Conservation (phyloP, 805 yeast genomes). For the Starmerella floris region DNA sequence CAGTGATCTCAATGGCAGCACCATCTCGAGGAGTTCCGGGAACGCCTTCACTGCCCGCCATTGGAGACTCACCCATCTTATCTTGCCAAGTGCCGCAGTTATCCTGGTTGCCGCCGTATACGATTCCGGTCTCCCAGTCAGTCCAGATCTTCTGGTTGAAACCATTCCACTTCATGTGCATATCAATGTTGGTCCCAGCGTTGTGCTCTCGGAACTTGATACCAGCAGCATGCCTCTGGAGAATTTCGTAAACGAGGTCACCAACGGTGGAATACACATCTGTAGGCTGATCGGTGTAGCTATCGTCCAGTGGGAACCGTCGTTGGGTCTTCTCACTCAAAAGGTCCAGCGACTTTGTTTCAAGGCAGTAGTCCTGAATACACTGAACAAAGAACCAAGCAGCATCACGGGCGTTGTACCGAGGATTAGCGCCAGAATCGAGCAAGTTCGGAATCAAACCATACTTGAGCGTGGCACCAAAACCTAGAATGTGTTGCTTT, state of each 20-base stretch:
- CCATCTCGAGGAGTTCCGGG: conserved; percentile 99
- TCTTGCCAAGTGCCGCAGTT: conserved; percentile 99
- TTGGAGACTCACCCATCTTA: conserved; percentile 90
- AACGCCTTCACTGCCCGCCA: conserved; percentile 72
- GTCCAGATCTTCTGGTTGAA: conserved; percentile 69
- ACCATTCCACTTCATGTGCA: conserved; percentile 87
- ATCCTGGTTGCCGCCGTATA: conserved; percentile 80
- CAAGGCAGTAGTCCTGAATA: conserved; percentile 64
- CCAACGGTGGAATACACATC: conserved; percentile 53
- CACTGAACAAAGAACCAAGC: conserved; percentile 88
- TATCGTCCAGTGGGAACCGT: conserved; percentile 81
- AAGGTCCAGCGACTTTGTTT: conserved; percentile 48
- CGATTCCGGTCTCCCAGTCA: conserved; percentile 80
- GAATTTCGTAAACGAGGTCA: conserved; percentile 70
- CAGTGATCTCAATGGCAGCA: conserved; percentile 86
- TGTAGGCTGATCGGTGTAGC: conserved; percentile 62
- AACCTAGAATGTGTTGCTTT: conserved; percentile 63
- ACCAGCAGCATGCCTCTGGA: conserved; percentile 80
- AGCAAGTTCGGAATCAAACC: conserved; percentile 87
- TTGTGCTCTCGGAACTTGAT: conserved; percentile 84
- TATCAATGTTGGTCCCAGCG: conserved; percentile 78
- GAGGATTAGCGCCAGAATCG: conserved; percentile 86
- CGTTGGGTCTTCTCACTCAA: conserved; percentile 62
- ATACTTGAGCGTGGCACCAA: conserved; percentile 84
- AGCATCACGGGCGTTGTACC: conserved; percentile 94